Conservation (phyloP, 129 eudicot species). For the Chrysanthemum makinoi region DNA sequence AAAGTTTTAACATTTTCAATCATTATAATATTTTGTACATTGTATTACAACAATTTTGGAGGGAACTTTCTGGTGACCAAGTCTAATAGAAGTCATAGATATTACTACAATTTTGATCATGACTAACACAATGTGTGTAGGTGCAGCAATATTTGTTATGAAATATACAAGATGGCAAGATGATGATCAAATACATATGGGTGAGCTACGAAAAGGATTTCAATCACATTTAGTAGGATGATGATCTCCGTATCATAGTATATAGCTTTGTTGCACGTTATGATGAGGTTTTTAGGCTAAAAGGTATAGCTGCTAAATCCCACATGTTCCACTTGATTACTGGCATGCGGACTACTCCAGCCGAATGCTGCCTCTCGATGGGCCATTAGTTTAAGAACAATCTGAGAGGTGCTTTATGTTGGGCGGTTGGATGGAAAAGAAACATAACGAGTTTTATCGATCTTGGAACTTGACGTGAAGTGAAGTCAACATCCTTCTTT, state of each 20-base stretch:
- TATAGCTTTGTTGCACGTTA: too few species aligned
- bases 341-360: conserved; percentile 95
- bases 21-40: too few species aligned
- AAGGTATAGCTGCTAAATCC: conserved; percentile 76
- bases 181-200: conserved; percentile 76
- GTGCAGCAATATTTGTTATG: conserved; percentile 90
- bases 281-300: conserved; percentile 74
- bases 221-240: conserved; percentile 73
- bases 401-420: too few species aligned
- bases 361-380: conserved; percentile 80
- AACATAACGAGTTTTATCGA: too few species aligned
- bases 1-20: too few species aligned
- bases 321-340: conserved; percentile 86
- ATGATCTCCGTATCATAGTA: conserved; percentile 66
- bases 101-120: too few species aligned
- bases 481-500: conserved; percentile 48
- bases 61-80: too few species aligned
- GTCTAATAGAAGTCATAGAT: too few species aligned
- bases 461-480: too few species aligned
- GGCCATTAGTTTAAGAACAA: conserved; percentile 32
- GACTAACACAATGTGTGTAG: conserved; percentile 30
- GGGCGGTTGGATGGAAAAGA: too few species aligned
- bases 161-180: conserved; percentile 95
- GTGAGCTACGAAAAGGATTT: conserved; percentile 68
- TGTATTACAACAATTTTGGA: too few species aligned